Conservation (phyloP, 768 basidiomycete species). For the Psilocybe cyanescens region DNA sequence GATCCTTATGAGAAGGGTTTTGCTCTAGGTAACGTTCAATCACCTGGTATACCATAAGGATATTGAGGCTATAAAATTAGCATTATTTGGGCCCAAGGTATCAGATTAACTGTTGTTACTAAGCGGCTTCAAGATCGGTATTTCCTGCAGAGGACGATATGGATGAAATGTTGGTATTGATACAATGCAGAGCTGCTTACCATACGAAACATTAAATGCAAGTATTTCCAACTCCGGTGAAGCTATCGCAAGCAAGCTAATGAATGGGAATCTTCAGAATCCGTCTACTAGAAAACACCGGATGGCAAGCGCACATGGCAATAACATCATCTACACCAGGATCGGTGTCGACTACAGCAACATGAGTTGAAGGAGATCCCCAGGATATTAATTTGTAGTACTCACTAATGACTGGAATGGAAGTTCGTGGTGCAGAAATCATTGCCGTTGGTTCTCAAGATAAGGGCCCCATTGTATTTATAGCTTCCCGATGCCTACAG, state of each 20-base stretch:
- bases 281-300: background rate
- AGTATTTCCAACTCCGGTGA: conserved; percentile 85
- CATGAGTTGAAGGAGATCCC: background rate
- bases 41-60: conserved; percentile 76
- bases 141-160: conserved; percentile 53
- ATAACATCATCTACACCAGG: conserved; percentile 85
- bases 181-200: conserved; percentile 39
- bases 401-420: conserved; percentile 77
- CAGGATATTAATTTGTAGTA: background rate
- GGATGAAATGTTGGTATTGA: background rate
- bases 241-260: conserved; percentile 74
- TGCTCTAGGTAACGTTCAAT: conserved; percentile 60
- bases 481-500: background rate
- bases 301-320: conserved; percentile 60
- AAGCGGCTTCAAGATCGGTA: conserved; percentile 62
- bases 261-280: background rate
- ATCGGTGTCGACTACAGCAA: conserved; percentile 73
- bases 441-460: background rate
- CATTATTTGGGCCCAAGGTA: background rate
- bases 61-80: conserved; percentile 55
- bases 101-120: conserved; percentile 43
- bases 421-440: conserved; percentile 74
- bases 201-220: conserved; percentile 77
- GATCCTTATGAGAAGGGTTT: conserved; percentile 52
- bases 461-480: conserved; percentile 3